Base-by-base conservation (phyloP, 2,329 filamentous ascomycete genomes). In the Fusarium sambucinum region DNA sequence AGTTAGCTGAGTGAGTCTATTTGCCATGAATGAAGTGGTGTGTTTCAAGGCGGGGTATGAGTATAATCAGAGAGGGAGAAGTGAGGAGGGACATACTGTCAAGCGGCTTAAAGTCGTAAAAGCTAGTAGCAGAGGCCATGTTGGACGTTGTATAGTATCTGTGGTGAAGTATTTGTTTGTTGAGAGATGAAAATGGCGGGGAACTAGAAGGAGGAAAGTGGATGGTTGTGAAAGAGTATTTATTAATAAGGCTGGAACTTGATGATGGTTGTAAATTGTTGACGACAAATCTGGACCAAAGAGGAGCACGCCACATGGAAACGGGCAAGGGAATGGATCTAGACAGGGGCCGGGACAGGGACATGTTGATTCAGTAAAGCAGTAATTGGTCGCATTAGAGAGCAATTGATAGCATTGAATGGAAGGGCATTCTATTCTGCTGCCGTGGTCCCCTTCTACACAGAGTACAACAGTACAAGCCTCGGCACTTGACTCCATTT, bases 81-180 rank as follows among this genome's bases (percentile, higher is more conserved):
- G 5, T 10, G 27, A 17, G 23, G 33, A n/a, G 17, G 21, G 48
- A 37, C 90, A 68, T 84, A 93, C 91, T 94, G 81, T 95, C 89
- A 72, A 91, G 87, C 70, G 92, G 90, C 83, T 90, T 92, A 82
- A 96, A 96, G 78, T 94, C 91, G 85, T 91, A 96, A 79, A 97
- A 93, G 71, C 65, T 74, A 32, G 80, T 78, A 51, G 80, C 80
- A 42, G 80, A 81, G 58, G 80, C 73, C 80, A 82, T 82, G 40
- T 66, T 77, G 58, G 66, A 55, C 6, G 55, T 29, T 37, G 60
- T 35, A n/a, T 55, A 30, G 32, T 40, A 40, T 48, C 16, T 33
- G 55, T 54, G 42, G 25, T 38, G 53, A 53, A 37, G 41, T 53
- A 48, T 67, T 50, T 48, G 63, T 37, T 55, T 54, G 61, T 66